Evolutionary conservation across 2,329 filamentous ascomycete genomes (phyloP).

Genomic region (Tolypocladium tropicale): DNA sequence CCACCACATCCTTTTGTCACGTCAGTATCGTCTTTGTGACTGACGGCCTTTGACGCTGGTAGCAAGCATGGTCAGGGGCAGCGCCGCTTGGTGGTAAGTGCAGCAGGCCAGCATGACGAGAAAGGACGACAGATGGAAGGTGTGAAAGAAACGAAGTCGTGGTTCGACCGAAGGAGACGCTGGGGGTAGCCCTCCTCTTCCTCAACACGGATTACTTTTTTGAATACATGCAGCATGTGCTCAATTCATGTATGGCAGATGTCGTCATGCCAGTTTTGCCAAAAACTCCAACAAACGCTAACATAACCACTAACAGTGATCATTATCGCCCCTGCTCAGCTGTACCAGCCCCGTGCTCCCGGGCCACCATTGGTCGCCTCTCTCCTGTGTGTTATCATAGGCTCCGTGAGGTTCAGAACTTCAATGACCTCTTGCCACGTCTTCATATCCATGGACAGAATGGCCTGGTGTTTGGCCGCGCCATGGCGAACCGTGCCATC

Average conservation of each 20-base stretch:
- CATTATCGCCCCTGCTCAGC: slow-evolving; percentile 23
- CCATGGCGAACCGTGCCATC: slow-evolving; percentile 37
- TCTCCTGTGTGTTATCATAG: slow-evolving; percentile 75
- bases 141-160: neutral
- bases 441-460: slow-evolving; percentile 78
- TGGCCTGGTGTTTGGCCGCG: slow-evolving; percentile 67
- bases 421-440: slow-evolving; percentile 73
- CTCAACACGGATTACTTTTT: neutral
- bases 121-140: neutral
- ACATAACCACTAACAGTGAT: neutral
- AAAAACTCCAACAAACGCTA: neutral
- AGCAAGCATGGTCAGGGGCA: neutral
- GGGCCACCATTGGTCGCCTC: slow-evolving; percentile 43
- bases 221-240: neutral
- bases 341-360: slow-evolving; percentile 57
- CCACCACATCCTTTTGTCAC: neutral
- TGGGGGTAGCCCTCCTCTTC: neutral
- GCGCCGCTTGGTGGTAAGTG: neutral
- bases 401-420: slow-evolving; percentile 63
- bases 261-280: neutral
- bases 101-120: neutral
- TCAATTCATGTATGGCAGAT: neutral
- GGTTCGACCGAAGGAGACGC: neutral
- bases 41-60: neutral
- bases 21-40: neutral